These are phyloP conservation scores for Phytopythium mirpurense DNA, from an alignment of 352 stramenopile genomes.

Conservation along the genomic window DNA sequence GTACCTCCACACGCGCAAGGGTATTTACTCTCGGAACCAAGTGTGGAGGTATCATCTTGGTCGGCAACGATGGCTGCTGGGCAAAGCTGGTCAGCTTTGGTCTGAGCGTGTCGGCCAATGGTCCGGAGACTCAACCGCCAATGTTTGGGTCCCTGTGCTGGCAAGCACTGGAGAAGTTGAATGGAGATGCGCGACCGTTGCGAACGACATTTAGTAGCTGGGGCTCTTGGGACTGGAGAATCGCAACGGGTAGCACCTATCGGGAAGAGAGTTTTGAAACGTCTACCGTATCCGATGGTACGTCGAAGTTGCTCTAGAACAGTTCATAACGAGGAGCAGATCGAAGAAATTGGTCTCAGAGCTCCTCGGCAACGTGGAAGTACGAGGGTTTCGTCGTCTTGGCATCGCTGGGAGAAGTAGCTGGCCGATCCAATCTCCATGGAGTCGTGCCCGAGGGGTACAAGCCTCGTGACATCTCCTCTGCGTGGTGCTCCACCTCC, in stretches of 20 bases:
- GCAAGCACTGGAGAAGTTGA: slow-evolving; percentile 13
- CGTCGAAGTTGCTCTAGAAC: too few species aligned
- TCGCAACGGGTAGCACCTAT: not conserved
- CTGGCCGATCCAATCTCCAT: not conserved
- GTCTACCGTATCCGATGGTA: too few species aligned
- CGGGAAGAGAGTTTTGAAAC: too few species aligned
- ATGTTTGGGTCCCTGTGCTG: slow-evolving; percentile 9
- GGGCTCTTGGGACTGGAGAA: not conserved
- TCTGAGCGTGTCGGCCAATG: not conserved
- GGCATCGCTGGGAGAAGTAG: not conserved
- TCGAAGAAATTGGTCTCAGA: too few species aligned
- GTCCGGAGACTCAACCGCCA: not conserved
- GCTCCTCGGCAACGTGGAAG: not conserved
- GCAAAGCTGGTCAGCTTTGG: slow-evolving; percentile 11
- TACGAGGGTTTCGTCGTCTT: not conserved
- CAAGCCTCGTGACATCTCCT: not conserved
- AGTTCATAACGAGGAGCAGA: too few species aligned
- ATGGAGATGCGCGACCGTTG: slow-evolving; percentile 3
- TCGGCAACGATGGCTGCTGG: slow-evolving; percentile 3
- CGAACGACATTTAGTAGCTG: slow-evolving; percentile 14
- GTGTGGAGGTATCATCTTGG: slow-evolving; percentile 20
- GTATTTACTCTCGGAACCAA: slow-evolving; percentile 32
- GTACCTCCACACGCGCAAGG: slow-evolving; percentile 20
- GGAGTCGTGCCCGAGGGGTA: not conserved
- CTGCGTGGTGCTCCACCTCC: too few species aligned